Percentiles rank a stretch among this genome's conserved stretches.
phyloP scores from a whole-genome alignment of 805 yeast species.

The Alloascoidea africana region DNA sequence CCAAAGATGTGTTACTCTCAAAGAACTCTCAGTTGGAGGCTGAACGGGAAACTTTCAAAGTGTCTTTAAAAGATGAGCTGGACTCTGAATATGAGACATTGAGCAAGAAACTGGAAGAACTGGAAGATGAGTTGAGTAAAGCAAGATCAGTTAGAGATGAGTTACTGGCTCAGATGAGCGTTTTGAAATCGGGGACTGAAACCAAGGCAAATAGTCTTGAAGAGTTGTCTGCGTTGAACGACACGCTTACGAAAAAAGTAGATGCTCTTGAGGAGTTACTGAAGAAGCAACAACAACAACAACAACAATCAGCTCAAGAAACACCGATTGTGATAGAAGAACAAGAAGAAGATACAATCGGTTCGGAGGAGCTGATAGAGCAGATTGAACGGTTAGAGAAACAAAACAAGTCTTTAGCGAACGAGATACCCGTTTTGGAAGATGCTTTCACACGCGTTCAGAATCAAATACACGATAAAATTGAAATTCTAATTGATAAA shows the following conservation, averaged over 20 bases:
- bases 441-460: constrained; percentile 59
- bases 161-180: constrained; percentile 45
- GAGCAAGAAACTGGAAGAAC: constrained; percentile 14
- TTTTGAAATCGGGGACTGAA: constrained; percentile 42
- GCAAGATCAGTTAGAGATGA: constrained; percentile 77
- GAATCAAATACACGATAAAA: constrained; percentile 37
- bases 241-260: constrained; percentile 17
- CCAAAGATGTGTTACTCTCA: constrained; percentile 19
- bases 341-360: constrained; percentile 6
- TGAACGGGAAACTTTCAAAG: constrained; percentile 20
- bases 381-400: constrained; percentile 27
- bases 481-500: constrained; percentile 35
- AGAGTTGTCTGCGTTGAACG: constrained; percentile 25
- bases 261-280: constrained; percentile 1
- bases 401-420: constrained; percentile 35
- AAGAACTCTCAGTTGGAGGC: constrained; percentile 30
- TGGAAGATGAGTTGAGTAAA: constrained; percentile 20
- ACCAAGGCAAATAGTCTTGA: constrained; percentile 36
- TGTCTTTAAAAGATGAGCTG: constrained; percentile 21
- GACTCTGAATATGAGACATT: constrained; percentile 17
- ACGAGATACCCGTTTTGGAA: constrained; percentile 75
- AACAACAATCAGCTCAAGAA: constrained; percentile 7
- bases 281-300: constrained; percentile 18
- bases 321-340: constrained; percentile 14
- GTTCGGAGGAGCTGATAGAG: constrained; percentile 14